A percentile compares a stretch with the other conserved stretches of the same genome.
Conservation (phyloP, 768 basidiomycete species). For the Boletales sp. region DNA sequence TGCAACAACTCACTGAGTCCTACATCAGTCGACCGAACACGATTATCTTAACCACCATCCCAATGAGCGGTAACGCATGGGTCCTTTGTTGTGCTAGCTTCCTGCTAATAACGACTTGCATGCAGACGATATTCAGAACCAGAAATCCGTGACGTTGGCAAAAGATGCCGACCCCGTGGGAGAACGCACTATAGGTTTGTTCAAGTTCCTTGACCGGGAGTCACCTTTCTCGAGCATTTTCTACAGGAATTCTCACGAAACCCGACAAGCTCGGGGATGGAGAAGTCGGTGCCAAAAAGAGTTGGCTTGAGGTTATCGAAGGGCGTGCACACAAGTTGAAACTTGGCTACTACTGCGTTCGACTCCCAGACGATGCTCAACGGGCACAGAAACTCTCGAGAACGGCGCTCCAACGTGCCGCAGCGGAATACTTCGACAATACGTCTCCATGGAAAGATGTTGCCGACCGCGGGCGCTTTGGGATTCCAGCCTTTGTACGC, state of each 20-base stretch:
- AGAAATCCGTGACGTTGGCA: constrained; percentile 54
- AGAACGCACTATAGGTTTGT: constrained; percentile 58
- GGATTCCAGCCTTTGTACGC: constrained; percentile 48
- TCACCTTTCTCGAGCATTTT: background rate
- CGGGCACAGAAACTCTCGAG: constrained; percentile 38
- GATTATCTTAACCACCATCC: constrained; percentile 62
- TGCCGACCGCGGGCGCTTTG: constrained; percentile 47
- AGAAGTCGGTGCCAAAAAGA: constrained; percentile 34
- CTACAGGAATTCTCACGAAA: constrained; percentile 65
- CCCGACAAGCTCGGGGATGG: constrained; percentile 53
- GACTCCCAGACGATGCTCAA: constrained; percentile 58
- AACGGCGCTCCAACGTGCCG: constrained; percentile 34
- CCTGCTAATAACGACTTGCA: background rate
- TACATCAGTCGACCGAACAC: constrained; percentile 50
- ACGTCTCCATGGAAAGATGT: constrained; percentile 53
- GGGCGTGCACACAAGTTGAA: constrained; percentile 43
- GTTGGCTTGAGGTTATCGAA: constrained; percentile 53
- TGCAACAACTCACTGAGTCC: constrained; percentile 44
- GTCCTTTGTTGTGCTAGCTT: background rate
- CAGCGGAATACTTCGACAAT: constrained; percentile 43
- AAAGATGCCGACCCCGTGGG: constrained; percentile 50
- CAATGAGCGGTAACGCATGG: constrained; percentile 50
- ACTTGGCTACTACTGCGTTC: constrained; percentile 65
- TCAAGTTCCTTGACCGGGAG: no score
- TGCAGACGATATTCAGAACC: constrained; percentile 67